Percentiles rank a stretch among this genome's conserved stretches.
Evolutionary conservation across 495 filamentous ascomycete species (phyloP).

Genomic region (Annulohypoxylon moriforme): DNA sequence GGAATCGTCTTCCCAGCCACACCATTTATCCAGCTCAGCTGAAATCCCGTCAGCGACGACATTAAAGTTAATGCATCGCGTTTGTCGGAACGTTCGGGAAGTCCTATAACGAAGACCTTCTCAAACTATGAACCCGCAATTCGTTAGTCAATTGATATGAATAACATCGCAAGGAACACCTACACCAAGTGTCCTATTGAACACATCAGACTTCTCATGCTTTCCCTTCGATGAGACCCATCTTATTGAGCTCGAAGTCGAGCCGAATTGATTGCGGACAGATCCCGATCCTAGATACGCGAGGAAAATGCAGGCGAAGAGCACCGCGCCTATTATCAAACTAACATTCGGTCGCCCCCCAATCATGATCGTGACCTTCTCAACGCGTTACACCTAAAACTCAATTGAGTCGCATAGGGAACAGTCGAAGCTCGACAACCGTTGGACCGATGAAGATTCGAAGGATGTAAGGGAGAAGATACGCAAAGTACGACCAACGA

Average conservation of each 20-base stretch:
- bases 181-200: conserved; percentile 35
- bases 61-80: conserved; percentile 52
- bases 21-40: conserved; percentile 50
- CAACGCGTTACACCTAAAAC: neutral
- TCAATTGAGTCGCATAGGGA: neutral
- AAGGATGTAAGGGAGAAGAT: neutral
- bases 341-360: conserved; percentile 25
- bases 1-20: conserved; percentile 47
- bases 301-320: conserved; percentile 19
- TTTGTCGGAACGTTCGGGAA: conserved; percentile 52
- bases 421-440: neutral
- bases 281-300: conserved; percentile 25
- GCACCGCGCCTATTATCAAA: conserved; percentile 15
- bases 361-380: conserved; percentile 20
- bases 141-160: neutral
- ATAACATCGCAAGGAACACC: neutral
- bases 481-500: conserved; percentile 6
- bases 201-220: conserved; percentile 25
- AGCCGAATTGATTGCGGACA: conserved; percentile 10
- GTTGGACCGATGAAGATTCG: neutral
- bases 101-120: conserved; percentile 46
- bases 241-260: conserved; percentile 14
- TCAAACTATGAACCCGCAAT: conserved; percentile 38
- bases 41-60: conserved; percentile 50
- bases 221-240: conserved; percentile 16